These are phyloP conservation scores for Ceratobasidium sp. DNA, from an alignment of 1,284 basidiomycete species.

Conservation along the genomic window DNA sequence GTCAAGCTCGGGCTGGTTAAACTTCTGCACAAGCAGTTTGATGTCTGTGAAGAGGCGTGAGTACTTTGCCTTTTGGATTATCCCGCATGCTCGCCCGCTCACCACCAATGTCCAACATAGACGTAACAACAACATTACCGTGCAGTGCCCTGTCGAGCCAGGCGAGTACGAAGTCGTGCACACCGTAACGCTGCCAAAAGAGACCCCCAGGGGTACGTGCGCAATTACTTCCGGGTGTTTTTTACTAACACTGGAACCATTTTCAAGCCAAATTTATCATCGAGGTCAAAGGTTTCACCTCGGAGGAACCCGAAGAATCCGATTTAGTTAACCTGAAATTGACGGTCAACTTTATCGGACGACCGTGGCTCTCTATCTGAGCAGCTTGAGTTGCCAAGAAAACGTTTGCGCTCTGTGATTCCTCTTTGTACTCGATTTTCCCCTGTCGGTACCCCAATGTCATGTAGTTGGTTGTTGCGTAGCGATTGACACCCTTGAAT, in stretches of 20 bases:
- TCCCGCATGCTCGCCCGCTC: background rate
- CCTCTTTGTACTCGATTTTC: too few relatives aligned
- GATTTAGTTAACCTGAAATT: slow-evolving; percentile 85
- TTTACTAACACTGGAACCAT: background rate
- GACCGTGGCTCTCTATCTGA: slow-evolving; percentile 26
- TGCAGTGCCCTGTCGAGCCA: slow-evolving; percentile 58
- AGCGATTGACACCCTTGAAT: too few relatives aligned
- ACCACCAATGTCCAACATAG: slow-evolving; percentile 14
- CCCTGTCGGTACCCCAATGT: too few relatives aligned
- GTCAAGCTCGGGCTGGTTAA: slow-evolving; percentile 65
- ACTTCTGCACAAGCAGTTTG: slow-evolving; percentile 62
- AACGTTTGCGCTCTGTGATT: too few relatives aligned
- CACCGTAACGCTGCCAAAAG: slow-evolving; percentile 61
- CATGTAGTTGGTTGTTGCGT: too few relatives aligned
- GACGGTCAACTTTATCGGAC: slow-evolving; percentile 70
- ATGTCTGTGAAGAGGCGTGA: slow-evolving; percentile 64
- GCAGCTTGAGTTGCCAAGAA: background rate
- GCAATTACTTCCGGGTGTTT: background rate
- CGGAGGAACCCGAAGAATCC: slow-evolving; percentile 65
- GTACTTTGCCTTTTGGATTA: slow-evolving; percentile 48
- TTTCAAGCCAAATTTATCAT: slow-evolving; percentile 85
- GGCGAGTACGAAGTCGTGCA: slow-evolving; percentile 60
- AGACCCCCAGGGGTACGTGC: slow-evolving; percentile 59
- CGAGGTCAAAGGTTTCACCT: slow-evolving; percentile 76
- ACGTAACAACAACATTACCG: slow-evolving; percentile 54